Percentiles rank a stretch among this genome's conserved stretches.
Evolutionary conservation across 2,329 filamentous ascomycete genomes (phyloP).

Genomic region (Fusarium oxysporum): DNA sequence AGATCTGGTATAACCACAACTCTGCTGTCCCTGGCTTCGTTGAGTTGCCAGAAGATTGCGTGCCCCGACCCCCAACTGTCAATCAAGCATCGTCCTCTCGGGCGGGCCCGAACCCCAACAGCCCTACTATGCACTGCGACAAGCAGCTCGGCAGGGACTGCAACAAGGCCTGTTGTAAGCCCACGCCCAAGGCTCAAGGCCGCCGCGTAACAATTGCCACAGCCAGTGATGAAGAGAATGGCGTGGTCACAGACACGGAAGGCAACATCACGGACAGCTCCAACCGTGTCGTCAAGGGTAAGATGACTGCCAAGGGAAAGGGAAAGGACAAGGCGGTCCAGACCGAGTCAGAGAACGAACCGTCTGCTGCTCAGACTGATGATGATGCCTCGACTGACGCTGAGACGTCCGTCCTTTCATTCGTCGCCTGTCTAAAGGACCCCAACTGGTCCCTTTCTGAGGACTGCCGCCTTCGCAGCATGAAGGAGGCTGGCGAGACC

Average conservation of each 20-base stretch:
- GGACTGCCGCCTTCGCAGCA: slow-evolving; percentile 49
- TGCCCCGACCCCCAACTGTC: background rate
- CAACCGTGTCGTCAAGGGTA: background rate
- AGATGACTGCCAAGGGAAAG: slow-evolving; percentile 19
- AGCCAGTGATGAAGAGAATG: slow-evolving; percentile 4
- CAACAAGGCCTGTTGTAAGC: background rate
- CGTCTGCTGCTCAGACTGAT: background rate
- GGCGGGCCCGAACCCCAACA: background rate
- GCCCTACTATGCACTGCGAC: background rate
- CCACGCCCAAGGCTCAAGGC: background rate
- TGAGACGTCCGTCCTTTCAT: slow-evolving; percentile 6
- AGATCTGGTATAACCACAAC: background rate
- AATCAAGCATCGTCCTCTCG: background rate
- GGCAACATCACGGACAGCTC: background rate
- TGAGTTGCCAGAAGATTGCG: background rate
- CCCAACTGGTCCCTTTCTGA: slow-evolving; percentile 52
- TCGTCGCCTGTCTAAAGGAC: background rate
- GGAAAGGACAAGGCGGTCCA: slow-evolving; percentile 7
- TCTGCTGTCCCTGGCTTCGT: background rate
- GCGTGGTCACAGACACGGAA: background rate
- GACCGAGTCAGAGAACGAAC: slow-evolving; percentile 11
- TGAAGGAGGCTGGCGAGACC: slow-evolving; percentile 48
- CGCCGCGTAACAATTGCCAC: slow-evolving; percentile 2
- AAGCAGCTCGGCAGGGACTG: slow-evolving; percentile 7
- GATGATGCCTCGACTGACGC: slow-evolving; percentile 7